Percentiles rank a stretch among this genome's conserved stretches.
phyloP scores from a whole-genome alignment of 2,329 filamentous ascomycete species.

The Hypoxylon sp. region DNA sequence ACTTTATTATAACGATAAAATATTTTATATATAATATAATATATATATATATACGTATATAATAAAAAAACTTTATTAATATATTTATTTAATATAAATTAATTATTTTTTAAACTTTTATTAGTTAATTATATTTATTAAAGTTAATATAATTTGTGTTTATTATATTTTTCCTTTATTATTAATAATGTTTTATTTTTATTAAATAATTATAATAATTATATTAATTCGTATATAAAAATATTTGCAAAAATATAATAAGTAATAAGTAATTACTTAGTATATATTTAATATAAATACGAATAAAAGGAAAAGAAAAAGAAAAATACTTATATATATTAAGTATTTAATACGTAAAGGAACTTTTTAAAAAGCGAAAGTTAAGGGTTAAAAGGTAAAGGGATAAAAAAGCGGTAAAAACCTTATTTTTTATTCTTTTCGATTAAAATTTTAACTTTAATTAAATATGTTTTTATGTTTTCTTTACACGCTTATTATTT shows the following conservation, averaged over 20 bases:
- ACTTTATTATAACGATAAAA: too few species aligned
- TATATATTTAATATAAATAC: too few species aligned
- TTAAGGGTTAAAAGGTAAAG: too few species aligned
- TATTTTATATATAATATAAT: too few species aligned
- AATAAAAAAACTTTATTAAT: too few species aligned
- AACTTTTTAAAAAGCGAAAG: neutral
- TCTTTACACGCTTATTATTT: neutral
- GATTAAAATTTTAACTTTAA: neutral
- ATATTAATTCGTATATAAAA: conserved; percentile 25
- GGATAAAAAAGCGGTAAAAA: conserved; percentile 38
- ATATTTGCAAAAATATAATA: too few species aligned
- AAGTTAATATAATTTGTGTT: conserved; percentile 29
- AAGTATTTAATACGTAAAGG: neutral
- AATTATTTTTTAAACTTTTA: conserved; percentile 13
- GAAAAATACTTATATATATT: neutral
- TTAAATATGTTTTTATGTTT: neutral
- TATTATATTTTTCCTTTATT: conserved; percentile 10
- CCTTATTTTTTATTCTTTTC: conserved; percentile 10
- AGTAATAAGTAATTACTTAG: too few species aligned
- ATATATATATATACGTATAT: too few species aligned
- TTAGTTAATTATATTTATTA: conserved; percentile 8
- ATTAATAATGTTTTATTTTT: neutral
- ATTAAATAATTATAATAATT: conserved; percentile 3
- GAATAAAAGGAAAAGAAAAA: too few species aligned
- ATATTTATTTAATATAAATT: conserved; percentile 3